These are phyloP conservation scores for Suhomyces bribrorum DNA, from an alignment of 1,139 yeast genomes.

Conservation along the genomic window DNA sequence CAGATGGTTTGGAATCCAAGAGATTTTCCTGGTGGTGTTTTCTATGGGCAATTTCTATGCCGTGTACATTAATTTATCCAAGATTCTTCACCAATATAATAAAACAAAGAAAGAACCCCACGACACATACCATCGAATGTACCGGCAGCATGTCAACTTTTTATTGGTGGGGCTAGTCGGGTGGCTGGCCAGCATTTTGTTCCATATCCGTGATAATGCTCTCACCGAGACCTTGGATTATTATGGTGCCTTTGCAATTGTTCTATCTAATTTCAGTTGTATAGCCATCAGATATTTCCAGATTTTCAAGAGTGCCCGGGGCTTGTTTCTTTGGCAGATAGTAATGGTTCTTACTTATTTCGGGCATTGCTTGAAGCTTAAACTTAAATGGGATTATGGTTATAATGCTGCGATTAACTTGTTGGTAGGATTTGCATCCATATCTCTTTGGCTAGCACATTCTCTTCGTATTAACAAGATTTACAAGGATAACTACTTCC, in stretches of 20 bases:
- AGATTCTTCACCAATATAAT: constrained; percentile 28
- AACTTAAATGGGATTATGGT: constrained; percentile 39
- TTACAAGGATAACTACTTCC: constrained; percentile 25
- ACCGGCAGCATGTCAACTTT: constrained; percentile 33
- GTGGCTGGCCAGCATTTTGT: constrained; percentile 42
- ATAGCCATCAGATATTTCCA: constrained; percentile 35
- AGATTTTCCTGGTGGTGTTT: constrained; percentile 38
- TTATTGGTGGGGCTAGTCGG: constrained; percentile 36
- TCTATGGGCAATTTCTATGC: constrained; percentile 42
- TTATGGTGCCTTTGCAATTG: constrained; percentile 46
- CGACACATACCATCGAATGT: constrained; percentile 26
- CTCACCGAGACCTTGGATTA: constrained; percentile 48
- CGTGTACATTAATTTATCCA: constrained; percentile 33
- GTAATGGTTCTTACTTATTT: constrained; percentile 22
- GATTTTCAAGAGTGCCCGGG: constrained; percentile 19
- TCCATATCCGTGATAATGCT: constrained; percentile 42
- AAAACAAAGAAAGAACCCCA: constrained; percentile 19
- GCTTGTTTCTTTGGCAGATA: constrained; percentile 12
- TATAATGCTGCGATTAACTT: constrained; percentile 41
- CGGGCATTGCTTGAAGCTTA: constrained; percentile 33
- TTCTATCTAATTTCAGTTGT: constrained; percentile 40
- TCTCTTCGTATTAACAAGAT: constrained; percentile 22
- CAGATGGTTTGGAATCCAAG: constrained; percentile 42
- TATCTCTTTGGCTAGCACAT: constrained; percentile 40
- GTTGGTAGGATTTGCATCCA: constrained; percentile 33